Evolutionary conservation across 2,329 filamentous ascomycete species (phyloP).

Genomic region (Cladosporium sp.): DNA sequence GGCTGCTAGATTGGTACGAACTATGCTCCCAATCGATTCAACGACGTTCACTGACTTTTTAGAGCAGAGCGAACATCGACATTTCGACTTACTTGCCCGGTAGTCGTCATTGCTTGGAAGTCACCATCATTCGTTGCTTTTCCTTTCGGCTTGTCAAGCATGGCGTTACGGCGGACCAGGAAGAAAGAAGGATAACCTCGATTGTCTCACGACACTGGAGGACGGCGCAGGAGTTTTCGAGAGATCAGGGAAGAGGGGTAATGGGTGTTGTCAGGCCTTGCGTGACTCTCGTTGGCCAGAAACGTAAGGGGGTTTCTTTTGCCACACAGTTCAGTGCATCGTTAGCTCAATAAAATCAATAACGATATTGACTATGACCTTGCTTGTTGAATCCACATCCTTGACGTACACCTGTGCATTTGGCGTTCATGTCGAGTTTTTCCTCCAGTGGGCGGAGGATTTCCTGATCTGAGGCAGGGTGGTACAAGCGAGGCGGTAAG

Average conservation of each 20-base stretch:
- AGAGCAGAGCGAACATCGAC: not conserved
- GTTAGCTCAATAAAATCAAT: not conserved
- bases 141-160: not conserved
- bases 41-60: not conserved
- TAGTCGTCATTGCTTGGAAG: not conserved
- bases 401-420: not conserved
- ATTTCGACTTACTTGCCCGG: not conserved
- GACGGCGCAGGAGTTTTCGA: not conserved
- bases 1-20: slow-evolving; percentile 35
- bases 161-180: not conserved
- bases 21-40: not conserved
- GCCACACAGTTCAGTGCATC: slow-evolving; percentile 3
- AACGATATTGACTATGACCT: not conserved
- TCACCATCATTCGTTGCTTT: slow-evolving; percentile 1
- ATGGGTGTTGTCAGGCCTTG: slow-evolving; percentile 3
- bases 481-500: slow-evolving; percentile 1
- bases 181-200: not conserved
- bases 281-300: not conserved
- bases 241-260: slow-evolving; percentile 4
- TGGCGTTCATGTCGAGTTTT: not conserved
- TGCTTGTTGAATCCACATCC: not conserved
- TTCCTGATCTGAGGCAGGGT: not conserved
- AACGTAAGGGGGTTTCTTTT: slow-evolving; percentile 4
- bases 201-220: not conserved
- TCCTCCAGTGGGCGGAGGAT: not conserved